A percentile compares a stretch with the other conserved stretches of the same genome.
These are phyloP conservation scores for Heliocybe sulcata DNA, from an alignment of 1,284 basidiomycete species.

Conservation along the genomic window DNA sequence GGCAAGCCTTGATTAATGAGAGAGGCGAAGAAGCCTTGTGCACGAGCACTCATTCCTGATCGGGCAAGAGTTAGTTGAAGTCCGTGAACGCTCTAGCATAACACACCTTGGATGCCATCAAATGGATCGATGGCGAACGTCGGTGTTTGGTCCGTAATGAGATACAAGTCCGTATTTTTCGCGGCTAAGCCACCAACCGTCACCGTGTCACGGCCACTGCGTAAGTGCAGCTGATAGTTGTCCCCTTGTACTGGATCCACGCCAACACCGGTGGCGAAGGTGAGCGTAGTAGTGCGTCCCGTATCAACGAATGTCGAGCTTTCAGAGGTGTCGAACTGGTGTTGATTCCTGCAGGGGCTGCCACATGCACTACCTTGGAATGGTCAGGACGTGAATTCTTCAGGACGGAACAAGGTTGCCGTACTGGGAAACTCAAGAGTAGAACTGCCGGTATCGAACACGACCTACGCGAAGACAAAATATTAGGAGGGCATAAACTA, in stretches of 20 bases:
- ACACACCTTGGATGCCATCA: slow-evolving; percentile 43
- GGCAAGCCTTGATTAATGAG: slow-evolving; percentile 41
- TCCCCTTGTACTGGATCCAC: slow-evolving; percentile 45
- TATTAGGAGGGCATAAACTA: neutral
- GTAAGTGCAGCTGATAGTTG: slow-evolving; percentile 35
- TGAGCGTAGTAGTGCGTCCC: slow-evolving; percentile 29
- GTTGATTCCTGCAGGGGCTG: slow-evolving; percentile 32
- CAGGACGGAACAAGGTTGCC: slow-evolving; percentile 2
- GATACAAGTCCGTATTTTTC: slow-evolving; percentile 30
- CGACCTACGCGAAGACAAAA: slow-evolving; percentile 22
- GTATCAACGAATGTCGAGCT: slow-evolving; percentile 44
- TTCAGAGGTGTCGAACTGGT: slow-evolving; percentile 37
- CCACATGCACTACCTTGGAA: slow-evolving; percentile 36
- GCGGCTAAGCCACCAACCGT: slow-evolving; percentile 36
- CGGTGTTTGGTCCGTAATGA: slow-evolving; percentile 43
- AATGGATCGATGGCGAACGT: slow-evolving; percentile 45
- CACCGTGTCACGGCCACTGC: slow-evolving; percentile 36
- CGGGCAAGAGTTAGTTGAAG: neutral
- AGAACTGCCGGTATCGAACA: slow-evolving; percentile 40
- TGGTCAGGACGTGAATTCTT: neutral
- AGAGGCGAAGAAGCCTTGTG: slow-evolving; percentile 40
- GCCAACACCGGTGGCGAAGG: slow-evolving; percentile 47
- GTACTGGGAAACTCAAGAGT: slow-evolving; percentile 35
- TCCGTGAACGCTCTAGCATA: too few species aligned
- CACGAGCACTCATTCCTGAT: slow-evolving; percentile 8